Evolutionary conservation across 2,329 filamentous ascomycete genomes (phyloP), one percentile per base, ranked within the genome.

Genomic region (Exophiala spinifera): DNA sequence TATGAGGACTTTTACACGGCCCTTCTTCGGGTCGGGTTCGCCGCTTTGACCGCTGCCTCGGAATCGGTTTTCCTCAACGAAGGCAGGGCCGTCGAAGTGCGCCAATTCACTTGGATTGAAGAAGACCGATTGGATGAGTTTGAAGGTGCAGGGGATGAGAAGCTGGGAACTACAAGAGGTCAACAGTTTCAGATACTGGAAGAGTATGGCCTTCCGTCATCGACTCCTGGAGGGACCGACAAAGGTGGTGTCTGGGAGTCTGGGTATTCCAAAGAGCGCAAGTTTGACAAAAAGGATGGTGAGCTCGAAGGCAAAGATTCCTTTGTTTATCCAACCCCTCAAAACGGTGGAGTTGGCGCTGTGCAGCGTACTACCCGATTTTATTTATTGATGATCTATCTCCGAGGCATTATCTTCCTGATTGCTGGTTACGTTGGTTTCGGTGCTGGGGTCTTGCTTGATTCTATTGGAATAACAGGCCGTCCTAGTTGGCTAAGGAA

Each of bases 1-100:
- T 85, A 90, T 51, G 95, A 97, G 77, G 94, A 99, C 68, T 96
- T 97, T 67, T 99, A 97, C 69, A 95, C 91, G 0, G 88, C 90
- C 0, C 76, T 97, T 3, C 78, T 97, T 2, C 86, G 91, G 56
- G 83, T 90, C 33, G 94, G 94, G 0, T 96, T 96, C 66, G 86
- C 85, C 10, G 85, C 92, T 11, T 83, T 97, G 57, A 95, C 90
- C 0, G 92, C 95, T 70, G 94, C 94, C 0, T 96, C 90, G 64
- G 91, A 97, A 70, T 92, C 92, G 3, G 94, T 97, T 0, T 97
- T 96, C 66, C 76, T 99, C 10, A 96, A 96, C 58, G 92, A 97
- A 70, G 92, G 92, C 43, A 83, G 83, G 37, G 80, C 80, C 1
- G 84, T 97, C 48, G 85, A 83, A 57, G 76, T 95, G 2, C 84